Evolutionary conservation across 2,329 filamentous ascomycete species (phyloP), one percentile per base, ranked within the genome.

Genomic region (Phoma herbarum): DNA sequence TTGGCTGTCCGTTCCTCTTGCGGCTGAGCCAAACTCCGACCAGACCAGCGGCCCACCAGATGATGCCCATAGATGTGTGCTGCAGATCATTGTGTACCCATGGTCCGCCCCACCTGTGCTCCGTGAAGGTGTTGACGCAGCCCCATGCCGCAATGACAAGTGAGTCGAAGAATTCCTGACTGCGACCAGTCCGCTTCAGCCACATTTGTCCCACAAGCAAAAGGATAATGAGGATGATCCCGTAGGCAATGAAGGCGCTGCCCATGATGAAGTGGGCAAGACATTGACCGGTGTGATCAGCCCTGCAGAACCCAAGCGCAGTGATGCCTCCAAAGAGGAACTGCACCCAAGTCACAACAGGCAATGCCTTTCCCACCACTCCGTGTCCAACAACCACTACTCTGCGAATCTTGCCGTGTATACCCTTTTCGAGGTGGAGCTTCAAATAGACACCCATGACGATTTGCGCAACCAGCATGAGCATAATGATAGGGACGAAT

Each of bases 251-350:
- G 75, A 99, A 99, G 1, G 94, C 93, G 66, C 91, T 90, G 43
- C 95, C 95, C 95, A 99, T 99, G 77, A 98, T 99, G 78, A 98
- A 99, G 78, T 99, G 95, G 1, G 95, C 95, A 41, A 91, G 80
- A 78, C 95, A 99, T 78, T 99, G 95, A 29, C 93, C 94, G 1
- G 93, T 77, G 73, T 99, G 94, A 57, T 98, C 93, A 52, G 85
- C 92, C 66, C 92, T 90, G 77, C 95, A 99, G 82, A 97, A 98
- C 22, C 95, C 95, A 55, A 97, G 83, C 4, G 91, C 85, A 0
- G 94, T 94, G 71, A 99, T 97, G 37, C 93, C 95, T 49, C 95
- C 95, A 77, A 99, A 97, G 7, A 99, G 76, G 88, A 99, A 96
- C 81, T 99, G 95, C 6, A 89, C 84, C 95, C 95, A 99, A 25